Evolutionary conservation across 148 eudicot genomes (phyloP).

Genomic region (Rhododendron griersonianum): DNA sequence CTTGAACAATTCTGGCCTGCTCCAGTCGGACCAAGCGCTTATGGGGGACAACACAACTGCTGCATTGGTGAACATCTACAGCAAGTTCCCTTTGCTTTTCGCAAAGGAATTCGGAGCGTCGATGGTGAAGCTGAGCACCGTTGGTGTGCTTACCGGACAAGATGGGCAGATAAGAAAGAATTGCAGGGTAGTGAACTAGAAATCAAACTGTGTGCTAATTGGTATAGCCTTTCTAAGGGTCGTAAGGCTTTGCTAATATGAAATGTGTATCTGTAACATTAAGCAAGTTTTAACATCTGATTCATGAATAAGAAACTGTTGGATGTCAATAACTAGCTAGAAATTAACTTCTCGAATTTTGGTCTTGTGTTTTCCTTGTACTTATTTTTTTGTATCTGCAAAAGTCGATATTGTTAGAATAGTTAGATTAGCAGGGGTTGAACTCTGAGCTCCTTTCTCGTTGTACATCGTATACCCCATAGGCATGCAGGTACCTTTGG

Average conservation of each 20-base stretch:
- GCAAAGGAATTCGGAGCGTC: slow-evolving; percentile 50
- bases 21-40: slow-evolving; percentile 66
- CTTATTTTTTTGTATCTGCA: too few relatives aligned
- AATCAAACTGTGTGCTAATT: background rate
- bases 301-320: background rate
- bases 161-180: slow-evolving; percentile 60
- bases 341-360: background rate
- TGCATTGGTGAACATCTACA: slow-evolving; percentile 35
- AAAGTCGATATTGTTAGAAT: too few relatives aligned
- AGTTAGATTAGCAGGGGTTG: too few relatives aligned
- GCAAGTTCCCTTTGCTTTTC: slow-evolving; percentile 40
- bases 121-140: slow-evolving; percentile 48
- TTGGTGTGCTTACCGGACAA: slow-evolving; percentile 58
- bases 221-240: background rate
- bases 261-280: background rate
- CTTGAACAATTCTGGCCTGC: slow-evolving; percentile 51
- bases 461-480: background rate
- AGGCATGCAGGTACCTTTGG: background rate
- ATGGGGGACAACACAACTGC: slow-evolving; percentile 49
- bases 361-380: background rate
- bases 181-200: slow-evolving; percentile 55
- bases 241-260: background rate
- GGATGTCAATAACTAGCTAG: background rate
- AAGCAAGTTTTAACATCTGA: background rate
- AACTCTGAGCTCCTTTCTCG: background rate